phyloP scores from a whole-genome alignment of 192 early-diverging fungal species.

The Lunasporangiospora selenospora region DNA sequence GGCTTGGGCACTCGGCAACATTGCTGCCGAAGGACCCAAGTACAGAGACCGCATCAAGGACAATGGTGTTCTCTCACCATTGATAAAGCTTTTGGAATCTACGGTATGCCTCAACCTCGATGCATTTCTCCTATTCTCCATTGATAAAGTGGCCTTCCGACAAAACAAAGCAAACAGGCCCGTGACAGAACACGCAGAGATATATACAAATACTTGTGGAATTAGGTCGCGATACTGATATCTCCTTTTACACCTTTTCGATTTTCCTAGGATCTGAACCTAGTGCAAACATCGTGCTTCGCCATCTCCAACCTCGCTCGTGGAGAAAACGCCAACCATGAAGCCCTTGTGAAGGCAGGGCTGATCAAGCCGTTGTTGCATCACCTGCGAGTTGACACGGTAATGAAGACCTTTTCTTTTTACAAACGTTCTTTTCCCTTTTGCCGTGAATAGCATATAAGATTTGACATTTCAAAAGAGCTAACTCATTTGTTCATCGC shows the following conservation, averaged over 20 bases:
- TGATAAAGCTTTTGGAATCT: constrained; percentile 75
- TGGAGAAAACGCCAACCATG: constrained; percentile 60
- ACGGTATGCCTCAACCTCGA: constrained; percentile 44
- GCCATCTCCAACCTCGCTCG: constrained; percentile 76
- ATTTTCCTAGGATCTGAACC: constrained; percentile 41
- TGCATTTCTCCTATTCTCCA: too few relatives aligned
- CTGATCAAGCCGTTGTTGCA: constrained; percentile 54
- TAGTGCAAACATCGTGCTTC: constrained; percentile 75
- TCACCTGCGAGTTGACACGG: constrained; percentile 56
- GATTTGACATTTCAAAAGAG: too few relatives aligned
- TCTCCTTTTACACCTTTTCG: not conserved
- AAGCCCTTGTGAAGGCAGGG: constrained; percentile 56
- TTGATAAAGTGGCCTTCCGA: too few relatives aligned
- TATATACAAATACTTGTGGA: not conserved
- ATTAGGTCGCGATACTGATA: too few relatives aligned
- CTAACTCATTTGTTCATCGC: too few relatives aligned
- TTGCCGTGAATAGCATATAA: too few relatives aligned
- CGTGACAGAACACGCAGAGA: too few relatives aligned
- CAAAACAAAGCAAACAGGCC: too few relatives aligned
- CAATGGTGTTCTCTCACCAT: constrained; percentile 75
- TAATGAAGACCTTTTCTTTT: constrained; percentile 10
- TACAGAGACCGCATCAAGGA: constrained; percentile 78
- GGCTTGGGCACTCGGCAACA: constrained; percentile 93
- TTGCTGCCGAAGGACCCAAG: constrained; percentile 84
- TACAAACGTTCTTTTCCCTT: not conserved